Base-by-base conservation (phyloP, 768 basidiomycete species). In the Porphyrellus cyaneotinctus region DNA sequence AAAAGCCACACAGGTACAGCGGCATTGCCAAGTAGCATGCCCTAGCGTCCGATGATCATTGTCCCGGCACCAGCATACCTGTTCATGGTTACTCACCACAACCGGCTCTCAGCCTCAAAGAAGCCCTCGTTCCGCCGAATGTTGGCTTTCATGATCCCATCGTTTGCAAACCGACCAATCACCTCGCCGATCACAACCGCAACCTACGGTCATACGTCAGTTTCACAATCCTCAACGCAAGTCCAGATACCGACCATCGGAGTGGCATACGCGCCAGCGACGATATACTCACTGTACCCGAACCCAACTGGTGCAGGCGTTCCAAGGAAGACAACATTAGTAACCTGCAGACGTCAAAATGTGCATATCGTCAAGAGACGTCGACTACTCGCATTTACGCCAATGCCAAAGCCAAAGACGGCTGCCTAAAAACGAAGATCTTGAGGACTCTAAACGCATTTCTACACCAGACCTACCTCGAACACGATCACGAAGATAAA, bases 301-400 rank as follows among this genome's bases (percentile, higher is more conserved):
- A 75, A 82, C 1, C 79, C 81, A 6, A 67, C 54, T 0, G 80
- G 79, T 0, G 68, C 57, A 0, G 78, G 76, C 2, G 70, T 67
- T 5, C 75, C 79, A 6, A 82, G 64, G 64, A 82, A 82, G 6
- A 81, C 78, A 0, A 75, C 79, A 37, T 78, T 79, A 7, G 82
- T 83, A 18, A 79, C 77, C 74, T 81, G 50, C 4, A 7, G 18
- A 56, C 12, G 23, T 56, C 41, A 45, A 30, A 30, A 26, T 46
- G 12, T 2, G 23, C 10, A 22, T 6, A 9, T 3, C 18, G 9
- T 6, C 35, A 8, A 32, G 33, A 14, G 6, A 28, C 2, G 9
- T 36, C 4, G 0, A 24, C 13, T 22, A 47, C 73, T 55, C 35
- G 75, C 74, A 42, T 76, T 77, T 39, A 77, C 64, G 37, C 79